Base-by-base conservation (phyloP, 2,329 filamentous ascomycete species). In the Daldinia sp. region DNA sequence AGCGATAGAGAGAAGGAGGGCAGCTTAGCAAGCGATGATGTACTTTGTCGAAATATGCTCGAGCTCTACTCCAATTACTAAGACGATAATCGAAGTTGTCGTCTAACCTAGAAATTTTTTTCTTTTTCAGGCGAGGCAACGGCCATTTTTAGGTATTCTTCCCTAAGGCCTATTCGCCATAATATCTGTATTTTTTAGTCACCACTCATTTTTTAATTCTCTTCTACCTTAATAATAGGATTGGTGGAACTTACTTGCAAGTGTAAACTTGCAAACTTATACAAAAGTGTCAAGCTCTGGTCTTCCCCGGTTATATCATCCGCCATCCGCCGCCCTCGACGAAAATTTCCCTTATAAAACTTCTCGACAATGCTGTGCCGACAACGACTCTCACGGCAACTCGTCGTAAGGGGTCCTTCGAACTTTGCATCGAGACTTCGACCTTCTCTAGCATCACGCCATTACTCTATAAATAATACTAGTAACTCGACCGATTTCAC, bases 331-430 rank as follows among this genome's bases (percentile, higher is more conserved):
- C 61, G 52, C 58, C 58, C 47, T 29, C 37, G 17, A 49, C 59
- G 45, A 68, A 68, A 58, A 55, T 70, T 70, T 70, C 52, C 32
- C 23, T 23, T 51, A 43, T 23, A 30, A 54, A 43, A 35, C 13
- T 45, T 37, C 27, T 32, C 25, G n/a, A 71, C 59, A 21, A 75
- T 76, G 74, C 64, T 76, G 67, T 75, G 74, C 61, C 73, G 73
- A 64, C 74, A 76, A 70, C 72, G 61, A 45, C 53, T 75, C 10
- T 69, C 73, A 56, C 72, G 74, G 68, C 74, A 71, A 35, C 45
- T 73, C 25, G 71, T 71, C 64, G 67, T 66, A 41, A 67, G 64
- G 54, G 67, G 56, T 7, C 66, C 70, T 19, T 63, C 68, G 17
- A 68, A 63, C 47, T 62, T 72, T 56, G 67, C 69, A 3, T 67